Evolutionary conservation across 169 alveolate species (phyloP).

Genomic region (Theileria sp.): DNA sequence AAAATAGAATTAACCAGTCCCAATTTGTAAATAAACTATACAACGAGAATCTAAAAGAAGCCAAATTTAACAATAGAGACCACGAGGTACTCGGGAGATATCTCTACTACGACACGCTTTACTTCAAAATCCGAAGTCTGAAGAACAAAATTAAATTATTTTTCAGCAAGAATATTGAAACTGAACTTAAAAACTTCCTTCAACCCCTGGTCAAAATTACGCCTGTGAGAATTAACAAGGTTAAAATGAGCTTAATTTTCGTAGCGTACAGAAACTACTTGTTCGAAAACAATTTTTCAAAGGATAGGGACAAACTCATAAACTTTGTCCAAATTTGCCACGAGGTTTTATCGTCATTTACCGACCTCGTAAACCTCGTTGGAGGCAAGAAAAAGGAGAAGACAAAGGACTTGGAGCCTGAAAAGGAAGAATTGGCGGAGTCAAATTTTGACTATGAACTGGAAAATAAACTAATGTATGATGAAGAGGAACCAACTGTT

Average conservation of each 20-base stretch:
- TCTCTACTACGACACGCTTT: neutral
- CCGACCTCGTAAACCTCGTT: neutral
- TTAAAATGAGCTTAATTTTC: neutral
- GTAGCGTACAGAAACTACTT: neutral
- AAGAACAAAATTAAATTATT: neutral
- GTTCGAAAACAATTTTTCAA: neutral
- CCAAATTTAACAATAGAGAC: neutral
- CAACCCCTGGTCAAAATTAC: neutral
- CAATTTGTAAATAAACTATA: neutral
- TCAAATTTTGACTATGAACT: neutral
- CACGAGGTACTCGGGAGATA: slow-evolving; percentile 6
- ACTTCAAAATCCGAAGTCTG: neutral
- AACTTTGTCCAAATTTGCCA: neutral
- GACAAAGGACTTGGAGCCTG: neutral
- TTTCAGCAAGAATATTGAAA: neutral
- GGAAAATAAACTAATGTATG: neutral
- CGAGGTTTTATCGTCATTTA: neutral
- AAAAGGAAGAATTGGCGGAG: neutral
- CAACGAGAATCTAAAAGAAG: neutral
- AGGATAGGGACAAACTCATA: neutral
- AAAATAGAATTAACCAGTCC: neutral
- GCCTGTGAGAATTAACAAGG: slow-evolving; percentile 8
- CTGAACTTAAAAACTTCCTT: neutral
- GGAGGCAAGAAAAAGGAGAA: slow-evolving; percentile 6
- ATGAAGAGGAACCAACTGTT: neutral